A percentile compares a stretch with the other conserved stretches of the same genome.
Evolutionary conservation across 2,329 filamentous ascomycete species (phyloP).

Genomic region (Fusarium equiseti): DNA sequence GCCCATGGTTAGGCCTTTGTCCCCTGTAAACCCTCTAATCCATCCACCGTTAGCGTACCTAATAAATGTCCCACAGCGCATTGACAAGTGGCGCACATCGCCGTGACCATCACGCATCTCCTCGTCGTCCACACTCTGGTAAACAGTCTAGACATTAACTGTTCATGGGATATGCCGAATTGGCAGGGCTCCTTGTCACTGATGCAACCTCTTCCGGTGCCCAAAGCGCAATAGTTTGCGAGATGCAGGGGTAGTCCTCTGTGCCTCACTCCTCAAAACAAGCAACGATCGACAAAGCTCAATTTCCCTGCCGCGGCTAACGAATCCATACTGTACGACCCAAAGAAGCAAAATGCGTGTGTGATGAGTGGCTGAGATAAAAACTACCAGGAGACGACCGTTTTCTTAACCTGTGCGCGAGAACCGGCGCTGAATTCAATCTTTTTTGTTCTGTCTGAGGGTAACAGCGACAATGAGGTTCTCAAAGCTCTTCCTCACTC

Average conservation of each 20-base stretch:
- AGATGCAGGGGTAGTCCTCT: constrained; percentile 22
- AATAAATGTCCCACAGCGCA: neutral
- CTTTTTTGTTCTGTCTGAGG: neutral
- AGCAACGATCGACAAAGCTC: constrained; percentile 7
- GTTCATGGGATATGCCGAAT: neutral
- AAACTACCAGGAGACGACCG: constrained; percentile 1
- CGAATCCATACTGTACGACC: neutral
- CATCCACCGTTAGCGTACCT: neutral
- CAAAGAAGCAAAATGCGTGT: constrained; percentile 7
- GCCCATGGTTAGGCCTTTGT: neutral
- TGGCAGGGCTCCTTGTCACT: neutral
- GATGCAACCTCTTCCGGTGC: constrained; percentile 18
- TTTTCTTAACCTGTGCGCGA: neutral
- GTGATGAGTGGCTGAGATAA: constrained; percentile 27
- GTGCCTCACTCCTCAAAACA: neutral
- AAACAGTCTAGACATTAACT: neutral
- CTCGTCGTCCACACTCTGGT: neutral
- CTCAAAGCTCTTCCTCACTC: constrained; percentile 51
- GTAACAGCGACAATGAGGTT: constrained; percentile 51
- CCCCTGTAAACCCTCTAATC: neutral
- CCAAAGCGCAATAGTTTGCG: constrained; percentile 33
- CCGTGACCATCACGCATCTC: neutral
- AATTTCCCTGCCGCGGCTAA: constrained; percentile 28
- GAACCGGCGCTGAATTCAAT: neutral
- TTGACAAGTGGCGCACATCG: constrained; percentile 21